Base-by-base conservation (phyloP, 495 filamentous ascomycete genomes). In the Baudoinia panamericana region DNA sequence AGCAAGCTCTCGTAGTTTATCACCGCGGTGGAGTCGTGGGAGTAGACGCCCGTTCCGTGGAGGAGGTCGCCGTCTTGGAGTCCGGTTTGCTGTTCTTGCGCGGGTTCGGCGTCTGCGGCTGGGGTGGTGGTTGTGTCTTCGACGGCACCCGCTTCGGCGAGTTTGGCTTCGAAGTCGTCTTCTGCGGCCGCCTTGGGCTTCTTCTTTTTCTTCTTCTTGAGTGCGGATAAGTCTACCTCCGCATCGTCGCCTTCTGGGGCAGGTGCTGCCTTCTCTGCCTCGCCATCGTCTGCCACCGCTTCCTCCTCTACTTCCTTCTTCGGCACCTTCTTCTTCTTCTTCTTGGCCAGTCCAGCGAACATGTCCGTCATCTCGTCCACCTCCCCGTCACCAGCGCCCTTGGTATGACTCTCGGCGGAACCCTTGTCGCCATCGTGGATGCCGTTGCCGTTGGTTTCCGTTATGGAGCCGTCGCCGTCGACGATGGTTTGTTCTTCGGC, bases 121-220 rank as follows among this genome's bases (percentile, higher is more conserved):
- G 17, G 8, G 5, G 6, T 12, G 15, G 68, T 61, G 15, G 63
- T 53, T 13, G 62, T 70, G 31, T 53, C 50, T 24, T 67, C 67
- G 25, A 57, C 65, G n/a, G 73, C 65, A 52, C 74, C 78, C 19
- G 75, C 82, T 58, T 84, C 77, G 42, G 83, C 83, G 32, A 85
- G 72, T 57, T 85, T 75, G 27, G 74, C 76, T 38, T 86, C 83
- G 53, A 95, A 84, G 51, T 93, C 61, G 16, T 78, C 71, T 39
- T 71, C 75, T n/a, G n/a, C n/a, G 32, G 75, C 51, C 58, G 73
- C 74, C 56, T 73, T 69, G 44, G 66, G 54, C 76, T 88, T 88
- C 75, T 84, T 88, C 76, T 94, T 93, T 71, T 93, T 88, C 63
- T 85, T 93, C 61, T 93, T 94, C 68, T 93, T 93, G 66, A 92